phyloP scores from a whole-genome alignment of 345 rosid genomes.

The Lenwebbia sp. region DNA sequence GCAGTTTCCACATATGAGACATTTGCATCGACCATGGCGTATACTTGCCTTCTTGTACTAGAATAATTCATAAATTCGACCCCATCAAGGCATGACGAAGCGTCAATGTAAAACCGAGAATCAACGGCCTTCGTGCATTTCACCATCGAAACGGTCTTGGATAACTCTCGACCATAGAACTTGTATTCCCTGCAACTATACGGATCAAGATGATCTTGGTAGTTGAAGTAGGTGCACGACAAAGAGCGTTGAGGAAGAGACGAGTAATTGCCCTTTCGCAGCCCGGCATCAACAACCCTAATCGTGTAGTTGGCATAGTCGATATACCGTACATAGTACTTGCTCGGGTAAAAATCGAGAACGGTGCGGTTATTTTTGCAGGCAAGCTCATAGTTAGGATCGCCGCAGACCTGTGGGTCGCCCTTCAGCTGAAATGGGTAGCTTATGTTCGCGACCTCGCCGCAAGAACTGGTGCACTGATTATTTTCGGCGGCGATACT shows the following conservation, averaged over 20 bases:
- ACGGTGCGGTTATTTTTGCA: rapidly evolving
- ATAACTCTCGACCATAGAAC: neutral
- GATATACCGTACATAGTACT: neutral
- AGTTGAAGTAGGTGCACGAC: rapidly evolving
- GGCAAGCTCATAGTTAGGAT: neutral
- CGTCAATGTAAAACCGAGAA: rapidly evolving
- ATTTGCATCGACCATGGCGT: neutral
- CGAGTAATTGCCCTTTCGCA: neutral
- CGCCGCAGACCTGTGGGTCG: rapidly evolving
- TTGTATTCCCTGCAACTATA: too few relatives aligned
- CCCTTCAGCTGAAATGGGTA: neutral
- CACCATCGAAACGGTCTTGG: neutral
- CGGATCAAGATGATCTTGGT: too few relatives aligned
- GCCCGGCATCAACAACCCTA: rapidly evolving
- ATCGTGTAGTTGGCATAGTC: neutral
- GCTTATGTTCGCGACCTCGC: neutral
- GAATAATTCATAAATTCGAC: neutral
- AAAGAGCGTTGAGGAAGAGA: neutral
- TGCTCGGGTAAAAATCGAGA: neutral
- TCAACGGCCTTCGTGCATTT: neutral
- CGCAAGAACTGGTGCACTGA: neutral
- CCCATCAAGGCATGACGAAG: neutral
- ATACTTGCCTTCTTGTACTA: neutral
- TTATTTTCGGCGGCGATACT: neutral
- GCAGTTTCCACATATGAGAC: neutral